These are phyloP conservation scores for Termitomyces bulborhizus DNA, from an alignment of 768 basidiomycete species.

Conservation along the genomic window DNA sequence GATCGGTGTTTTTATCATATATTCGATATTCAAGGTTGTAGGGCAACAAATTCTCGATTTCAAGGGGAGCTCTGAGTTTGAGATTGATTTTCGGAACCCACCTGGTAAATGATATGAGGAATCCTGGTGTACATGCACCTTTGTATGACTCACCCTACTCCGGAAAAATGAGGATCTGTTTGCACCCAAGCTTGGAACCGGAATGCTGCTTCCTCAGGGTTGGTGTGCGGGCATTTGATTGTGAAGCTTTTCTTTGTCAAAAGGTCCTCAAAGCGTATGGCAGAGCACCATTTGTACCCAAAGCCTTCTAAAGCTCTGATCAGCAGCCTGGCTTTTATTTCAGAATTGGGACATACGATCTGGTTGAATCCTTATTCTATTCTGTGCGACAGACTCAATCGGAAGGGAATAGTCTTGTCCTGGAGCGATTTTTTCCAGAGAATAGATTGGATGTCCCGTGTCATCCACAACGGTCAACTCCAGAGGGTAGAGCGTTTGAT, in stretches of 20 bases:
- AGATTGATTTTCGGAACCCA: slow-evolving; percentile 82
- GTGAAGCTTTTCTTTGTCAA: slow-evolving; percentile 63
- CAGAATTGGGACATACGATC: slow-evolving; percentile 58
- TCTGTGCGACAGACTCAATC: slow-evolving; percentile 79
- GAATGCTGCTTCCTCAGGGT: slow-evolving; percentile 82
- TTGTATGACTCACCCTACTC: slow-evolving; percentile 39
- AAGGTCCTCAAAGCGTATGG: slow-evolving; percentile 88
- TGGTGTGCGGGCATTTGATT: slow-evolving; percentile 78
- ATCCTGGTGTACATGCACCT: background rate
- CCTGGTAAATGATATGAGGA: slow-evolving; percentile 30
- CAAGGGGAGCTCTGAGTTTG: slow-evolving; percentile 86
- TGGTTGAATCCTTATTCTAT: slow-evolving; percentile 81
- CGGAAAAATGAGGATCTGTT: slow-evolving; percentile 50
- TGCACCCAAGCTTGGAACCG: slow-evolving; percentile 90
- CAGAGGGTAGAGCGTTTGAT: slow-evolving; percentile 84
- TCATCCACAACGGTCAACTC: slow-evolving; percentile 89
- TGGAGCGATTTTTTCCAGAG: slow-evolving; percentile 85
- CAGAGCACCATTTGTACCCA: slow-evolving; percentile 88
- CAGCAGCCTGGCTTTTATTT: background rate
- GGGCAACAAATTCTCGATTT: slow-evolving; percentile 92
- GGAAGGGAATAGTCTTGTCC: slow-evolving; percentile 87
- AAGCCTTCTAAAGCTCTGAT: slow-evolving; percentile 69
- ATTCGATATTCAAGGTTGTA: slow-evolving; percentile 95
- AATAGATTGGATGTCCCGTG: slow-evolving; percentile 71
- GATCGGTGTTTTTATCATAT: slow-evolving; percentile 91